Evolutionary conservation across 179 eudicot genomes (phyloP).

Genomic region (Silene coronaria): DNA sequence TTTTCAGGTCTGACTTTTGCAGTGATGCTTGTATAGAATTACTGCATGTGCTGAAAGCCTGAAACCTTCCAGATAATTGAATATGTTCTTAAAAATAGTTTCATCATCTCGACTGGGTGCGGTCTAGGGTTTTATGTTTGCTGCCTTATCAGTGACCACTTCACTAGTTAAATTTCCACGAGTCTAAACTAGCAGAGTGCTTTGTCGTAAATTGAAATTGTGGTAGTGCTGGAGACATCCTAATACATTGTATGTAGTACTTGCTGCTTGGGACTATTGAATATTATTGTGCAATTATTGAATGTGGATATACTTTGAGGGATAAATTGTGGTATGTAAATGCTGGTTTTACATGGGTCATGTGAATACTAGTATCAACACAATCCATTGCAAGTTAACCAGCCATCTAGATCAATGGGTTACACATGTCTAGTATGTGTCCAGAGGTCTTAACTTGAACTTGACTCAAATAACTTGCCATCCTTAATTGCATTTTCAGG

Average conservation of each 20-base stretch:
- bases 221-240: background rate
- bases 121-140: background rate
- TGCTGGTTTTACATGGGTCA: background rate
- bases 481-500: background rate
- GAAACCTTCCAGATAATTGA: background rate
- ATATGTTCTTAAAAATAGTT: background rate
- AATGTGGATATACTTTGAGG: background rate
- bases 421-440: background rate
- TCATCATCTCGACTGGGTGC: background rate
- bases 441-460: background rate
- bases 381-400: background rate
- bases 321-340: background rate
- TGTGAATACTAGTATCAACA: background rate
- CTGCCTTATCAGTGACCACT: background rate
- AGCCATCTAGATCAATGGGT: too few species aligned
- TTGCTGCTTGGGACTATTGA: background rate
- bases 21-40: background rate
- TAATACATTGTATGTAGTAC: too few species aligned
- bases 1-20: background rate
- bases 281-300: background rate
- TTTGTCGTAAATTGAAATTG: background rate
- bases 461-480: background rate
- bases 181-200: background rate
- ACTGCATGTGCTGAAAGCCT: background rate
- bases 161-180: background rate